Base-by-base conservation (phyloP, 2,329 filamentous ascomycete genomes). In the Trichoderma afroharzianum region DNA sequence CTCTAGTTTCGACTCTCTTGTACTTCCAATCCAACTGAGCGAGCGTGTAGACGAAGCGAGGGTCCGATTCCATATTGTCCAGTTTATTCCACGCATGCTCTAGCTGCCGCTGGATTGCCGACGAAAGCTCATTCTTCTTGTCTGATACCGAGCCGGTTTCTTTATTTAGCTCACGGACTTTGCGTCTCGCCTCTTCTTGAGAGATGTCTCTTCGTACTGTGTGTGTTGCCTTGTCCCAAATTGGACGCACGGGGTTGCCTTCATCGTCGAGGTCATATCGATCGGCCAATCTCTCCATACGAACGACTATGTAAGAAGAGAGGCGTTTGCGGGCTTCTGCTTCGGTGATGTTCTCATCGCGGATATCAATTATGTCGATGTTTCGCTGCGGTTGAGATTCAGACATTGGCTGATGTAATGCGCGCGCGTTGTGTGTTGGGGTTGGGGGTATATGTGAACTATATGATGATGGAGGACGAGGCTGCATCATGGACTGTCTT, bases 1-100 rank as follows among this genome's bases (percentile, higher is more conserved):
- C 63, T n/a, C 28, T 55, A 39, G 70, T 50, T 36, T 74, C 73
- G 26, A 81, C 73, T 47, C 76, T 74, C 67, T 76, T 80, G 4
- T 81, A 74, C 69, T 82, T 78, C 30, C 81, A 81, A 47, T 86
- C 82, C 7, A 87, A 76, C 75, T 87, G 86, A 15, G 78, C 82
- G 5, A 88, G 76, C 18, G 78, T 77, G 72, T 83, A 83, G 30
- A 80, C 75, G 71, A 79, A 87, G 6, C 81, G 80, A 2, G 57
- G 68, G 47, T 86, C 83, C 3, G 53, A 68, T 18, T 86, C 83
- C 5, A 50, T 47, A 2, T 68, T 43, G 18, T 79, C 76, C 11
- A 87, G 77, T 1, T 79, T 74, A 7, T 80, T 75, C 43, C 81
- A 79, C 0, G 81, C 80, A 12, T 64, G 73, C 68, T 86, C 83